Evolutionary conservation across 495 filamentous ascomycete genomes (phyloP).

Genomic region (Lentithecium fluviatile): DNA sequence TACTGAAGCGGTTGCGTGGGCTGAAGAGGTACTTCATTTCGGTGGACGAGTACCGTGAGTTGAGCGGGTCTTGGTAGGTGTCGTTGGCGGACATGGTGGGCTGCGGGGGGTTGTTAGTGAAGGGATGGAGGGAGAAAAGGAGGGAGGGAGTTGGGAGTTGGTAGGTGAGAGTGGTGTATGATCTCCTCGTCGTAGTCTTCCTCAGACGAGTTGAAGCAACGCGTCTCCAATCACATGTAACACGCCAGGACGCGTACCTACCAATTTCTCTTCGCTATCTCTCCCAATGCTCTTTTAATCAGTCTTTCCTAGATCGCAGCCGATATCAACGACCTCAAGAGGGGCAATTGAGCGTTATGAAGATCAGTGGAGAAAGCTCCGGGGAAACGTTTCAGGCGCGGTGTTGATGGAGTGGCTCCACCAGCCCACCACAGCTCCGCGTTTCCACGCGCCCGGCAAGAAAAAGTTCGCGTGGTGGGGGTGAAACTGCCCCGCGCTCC

Average conservation of each 20-base stretch:
- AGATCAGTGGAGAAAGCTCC: background rate
- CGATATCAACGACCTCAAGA: too few species aligned
- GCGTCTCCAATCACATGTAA: too few species aligned
- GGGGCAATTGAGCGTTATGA: too few species aligned
- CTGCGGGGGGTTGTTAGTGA: background rate
- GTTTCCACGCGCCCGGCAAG: conserved; percentile 14
- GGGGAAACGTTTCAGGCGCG: background rate
- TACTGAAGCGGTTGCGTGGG: conserved; percentile 44
- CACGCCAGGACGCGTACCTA: too few species aligned
- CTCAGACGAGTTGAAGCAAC: too few species aligned
- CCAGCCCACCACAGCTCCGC: too few species aligned
- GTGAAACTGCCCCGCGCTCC: conserved; percentile 10
- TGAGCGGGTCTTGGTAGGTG: conserved; percentile 43
- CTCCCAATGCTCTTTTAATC: too few species aligned
- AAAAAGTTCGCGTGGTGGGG: conserved; percentile 3
- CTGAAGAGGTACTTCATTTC: conserved; percentile 48
- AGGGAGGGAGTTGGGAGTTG: background rate
- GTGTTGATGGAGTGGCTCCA: conserved; percentile 6
- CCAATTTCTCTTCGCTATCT: too few species aligned
- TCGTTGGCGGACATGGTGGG: conserved; percentile 37
- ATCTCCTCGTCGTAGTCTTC: too few species aligned
- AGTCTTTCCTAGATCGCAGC: too few species aligned
- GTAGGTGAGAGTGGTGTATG: background rate
- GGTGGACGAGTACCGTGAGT: conserved; percentile 42
- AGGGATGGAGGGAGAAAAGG: background rate